Conservation (phyloP, 805 yeast species). For the Brettanomyces anomalus region DNA sequence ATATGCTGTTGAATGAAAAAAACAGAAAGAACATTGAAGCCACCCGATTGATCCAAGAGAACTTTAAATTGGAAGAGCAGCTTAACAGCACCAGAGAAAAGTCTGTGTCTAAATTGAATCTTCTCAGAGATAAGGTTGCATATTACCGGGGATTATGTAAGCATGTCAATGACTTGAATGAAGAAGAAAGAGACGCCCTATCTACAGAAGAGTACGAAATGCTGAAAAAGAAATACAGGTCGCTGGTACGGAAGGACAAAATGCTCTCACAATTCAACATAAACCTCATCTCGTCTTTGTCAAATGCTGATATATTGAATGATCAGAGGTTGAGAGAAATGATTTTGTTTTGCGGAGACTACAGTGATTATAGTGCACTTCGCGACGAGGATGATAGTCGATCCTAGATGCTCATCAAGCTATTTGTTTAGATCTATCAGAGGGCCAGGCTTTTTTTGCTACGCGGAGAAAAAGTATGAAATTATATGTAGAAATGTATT, state of each 20-base stretch:
- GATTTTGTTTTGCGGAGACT: constrained; percentile 23
- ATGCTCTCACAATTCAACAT: constrained; percentile 23
- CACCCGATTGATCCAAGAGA: neutral
- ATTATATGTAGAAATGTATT: neutral
- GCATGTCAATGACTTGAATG: constrained; percentile 6
- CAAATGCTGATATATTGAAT: constrained; percentile 23
- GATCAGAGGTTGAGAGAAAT: constrained; percentile 23
- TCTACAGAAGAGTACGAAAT: constrained; percentile 6
- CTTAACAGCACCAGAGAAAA: neutral
- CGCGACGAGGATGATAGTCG: constrained; percentile 10
- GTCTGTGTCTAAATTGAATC: neutral
- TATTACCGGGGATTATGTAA: neutral
- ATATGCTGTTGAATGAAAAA: constrained; percentile 5
- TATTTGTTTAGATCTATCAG: too few species aligned
- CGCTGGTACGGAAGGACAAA: constrained; percentile 14
- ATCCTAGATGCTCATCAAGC: too few species aligned
- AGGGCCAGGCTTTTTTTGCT: too few species aligned
- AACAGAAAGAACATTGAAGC: constrained; percentile 8
- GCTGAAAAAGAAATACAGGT: constrained; percentile 9
- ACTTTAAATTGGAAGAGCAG: neutral
- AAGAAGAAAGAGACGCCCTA: constrained; percentile 7
- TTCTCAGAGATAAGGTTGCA: neutral
- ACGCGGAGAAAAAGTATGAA: neutral
- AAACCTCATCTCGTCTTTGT: constrained; percentile 25
- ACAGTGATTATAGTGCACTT: constrained; percentile 18